phyloP scores from a whole-genome alignment of 176 grass and related monocot genomes.

The Urochloa ruziziensis region DNA sequence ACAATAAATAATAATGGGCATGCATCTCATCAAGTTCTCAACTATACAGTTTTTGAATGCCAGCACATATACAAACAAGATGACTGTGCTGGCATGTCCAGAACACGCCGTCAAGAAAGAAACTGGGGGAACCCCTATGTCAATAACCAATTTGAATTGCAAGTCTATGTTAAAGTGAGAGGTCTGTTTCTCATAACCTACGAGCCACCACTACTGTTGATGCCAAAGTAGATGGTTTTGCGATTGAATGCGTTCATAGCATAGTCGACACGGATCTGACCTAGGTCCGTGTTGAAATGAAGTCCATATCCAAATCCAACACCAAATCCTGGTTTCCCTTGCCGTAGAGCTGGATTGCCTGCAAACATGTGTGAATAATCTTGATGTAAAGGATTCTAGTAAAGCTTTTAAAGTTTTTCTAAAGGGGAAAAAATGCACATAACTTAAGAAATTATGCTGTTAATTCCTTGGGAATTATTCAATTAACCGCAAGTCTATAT shows the following conservation, averaged over 20 bases:
- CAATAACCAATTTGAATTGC: slow-evolving; percentile 28
- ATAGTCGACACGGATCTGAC: slow-evolving; percentile 76
- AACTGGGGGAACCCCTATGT: not conserved
- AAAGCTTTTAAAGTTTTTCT: not conserved
- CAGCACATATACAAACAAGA: slow-evolving; percentile 12
- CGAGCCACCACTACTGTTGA: slow-evolving; percentile 61
- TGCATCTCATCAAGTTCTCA: slow-evolving; percentile 28
- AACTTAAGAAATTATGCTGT: not conserved
- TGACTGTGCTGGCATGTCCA: slow-evolving; percentile 3
- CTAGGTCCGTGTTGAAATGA: slow-evolving; percentile 74
- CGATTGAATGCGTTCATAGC: slow-evolving; percentile 79
- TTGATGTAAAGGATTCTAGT: not conserved
- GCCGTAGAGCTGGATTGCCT: slow-evolving; percentile 88
- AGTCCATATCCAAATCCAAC: slow-evolving; percentile 84
- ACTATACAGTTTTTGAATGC: slow-evolving; percentile 30
- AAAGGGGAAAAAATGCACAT: not conserved
- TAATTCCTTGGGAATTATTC: not conserved
- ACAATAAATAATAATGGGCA: not conserved
- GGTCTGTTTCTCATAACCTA: slow-evolving; percentile 17
- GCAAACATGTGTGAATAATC: slow-evolving; percentile 16
- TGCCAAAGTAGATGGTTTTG: slow-evolving; percentile 91
- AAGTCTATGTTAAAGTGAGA: slow-evolving; percentile 40
- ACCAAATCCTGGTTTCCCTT: slow-evolving; percentile 86
- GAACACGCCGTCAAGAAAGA: slow-evolving; percentile 2
- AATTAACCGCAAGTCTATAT: slow-evolving; percentile 7